Evolutionary conservation across 2,329 filamentous ascomycete species (phyloP), one percentile per base, ranked within the genome.

Genomic region (Pseudovirgaria hyperparasitica): DNA sequence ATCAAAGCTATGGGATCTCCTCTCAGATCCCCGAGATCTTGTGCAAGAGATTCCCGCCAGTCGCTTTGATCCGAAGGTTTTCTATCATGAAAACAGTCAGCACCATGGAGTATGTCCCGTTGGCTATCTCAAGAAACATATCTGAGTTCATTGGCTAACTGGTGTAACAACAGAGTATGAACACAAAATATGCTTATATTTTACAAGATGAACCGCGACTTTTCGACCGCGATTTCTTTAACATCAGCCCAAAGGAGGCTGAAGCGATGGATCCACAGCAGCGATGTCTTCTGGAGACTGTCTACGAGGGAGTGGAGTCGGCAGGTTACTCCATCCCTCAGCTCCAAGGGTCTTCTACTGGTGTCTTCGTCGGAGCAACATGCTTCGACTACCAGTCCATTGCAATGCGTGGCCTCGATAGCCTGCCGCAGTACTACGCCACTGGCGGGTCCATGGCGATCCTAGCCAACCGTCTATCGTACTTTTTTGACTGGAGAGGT

Each of bases 401-500:
- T 13, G 11, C 19, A 10, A 9, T 6, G 12, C 19, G 18, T 5
- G 26, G 23, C 11, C 11, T 23, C 6, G 25, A 33, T 12, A 8
- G 9, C 10, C 3, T 31, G 6, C 36, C 36, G 4, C 22, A 23
- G 5, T 50, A 48, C 15, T 5, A 32, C 30, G 21, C 26, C 1
- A 42, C 45, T 2, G 46, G 46, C 6, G 35, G 35, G 15, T 42
- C 41, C 6, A 30, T 37, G 11, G 37, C 41, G 3, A 48, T 52
- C 34, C 15, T 48, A 7, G 38, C 43, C 4, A 51, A 51, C 21
- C 38, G 47, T 0, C 20, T 51, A 4, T 44, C 40, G 5, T 46
- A 48, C 36, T 46, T 47, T 28, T 46, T 49, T 11, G 38, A 50
- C 22, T 34, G 48, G 3, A 32, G 38, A 12, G 48, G 46, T 2